Evolutionary conservation across 257 asterid genomes (phyloP), one percentile per base, ranked within the genome.

Genomic region (Datura wrightii): DNA sequence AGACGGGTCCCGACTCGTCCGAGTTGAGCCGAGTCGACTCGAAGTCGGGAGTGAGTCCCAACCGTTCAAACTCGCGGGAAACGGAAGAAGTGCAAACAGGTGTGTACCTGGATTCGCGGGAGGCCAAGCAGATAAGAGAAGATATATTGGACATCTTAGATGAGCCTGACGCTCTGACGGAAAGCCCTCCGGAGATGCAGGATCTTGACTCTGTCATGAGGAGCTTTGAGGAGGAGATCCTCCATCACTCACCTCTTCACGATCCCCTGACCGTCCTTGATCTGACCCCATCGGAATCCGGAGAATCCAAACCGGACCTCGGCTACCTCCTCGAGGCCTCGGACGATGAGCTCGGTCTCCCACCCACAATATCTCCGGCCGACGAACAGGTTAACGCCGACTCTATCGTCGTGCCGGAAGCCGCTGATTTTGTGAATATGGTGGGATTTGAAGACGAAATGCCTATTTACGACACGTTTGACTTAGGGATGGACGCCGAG

Each of bases 291-390:
- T 87, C 89, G 10, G 58, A 71, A 11, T 83, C 88, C 85, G 87
- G 82, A 41, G 87, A 85, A 5, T 79, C 85, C 5, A 90, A 82
- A 24, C 86, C 90, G 85, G 90, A 89, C 15, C 88, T 90, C 1
- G 91, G 91, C 2, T 90, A 82, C 76, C 91, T 90, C 19, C 87
- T 90, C 41, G 93, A 66, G 13, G 93, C 93, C 8, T 89, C 93
- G 2, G 91, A 90, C 65, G 90, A 90, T 62, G 93, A 90, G 78
- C 88, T 90, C n/a, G 93, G 93, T 48, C 87, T 90, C 15, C 93
- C 93, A 1, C 90, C 93, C 1, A 69, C 87, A 1, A 59, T 13
- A 3, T 37, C 87, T 34, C 48, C 79, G 8, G 31, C 82, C 8
- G 67, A 82, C 14, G 83, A 83, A 5, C 79, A n/a, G 6, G 24